phyloP scores from a whole-genome alignment of 331 rosid species.

The Saraca asoca region DNA sequence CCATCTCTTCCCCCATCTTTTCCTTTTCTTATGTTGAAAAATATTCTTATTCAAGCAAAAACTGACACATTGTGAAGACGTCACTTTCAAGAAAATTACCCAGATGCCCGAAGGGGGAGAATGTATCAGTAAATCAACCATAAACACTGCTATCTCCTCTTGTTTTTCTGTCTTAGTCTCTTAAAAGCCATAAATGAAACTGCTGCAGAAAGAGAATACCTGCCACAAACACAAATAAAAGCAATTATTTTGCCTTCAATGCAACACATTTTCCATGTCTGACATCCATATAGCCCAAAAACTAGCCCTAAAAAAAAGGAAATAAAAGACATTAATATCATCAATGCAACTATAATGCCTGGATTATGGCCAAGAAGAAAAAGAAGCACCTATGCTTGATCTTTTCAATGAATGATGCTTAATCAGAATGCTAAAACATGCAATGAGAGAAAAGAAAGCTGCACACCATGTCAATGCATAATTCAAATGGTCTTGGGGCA shows the following conservation, averaged over 20 bases:
- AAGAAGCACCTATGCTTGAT: background rate
- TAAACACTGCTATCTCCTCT: conserved; percentile 51
- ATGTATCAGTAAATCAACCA: conserved; percentile 10
- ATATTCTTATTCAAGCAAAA: too few relatives aligned
- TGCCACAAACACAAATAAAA: conserved; percentile 39
- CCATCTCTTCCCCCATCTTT: too few relatives aligned
- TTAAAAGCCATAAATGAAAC: conserved; percentile 91
- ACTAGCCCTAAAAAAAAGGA: background rate
- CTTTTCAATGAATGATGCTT: background rate
- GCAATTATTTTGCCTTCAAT: too few relatives aligned
- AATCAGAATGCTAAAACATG: background rate
- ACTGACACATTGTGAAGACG: conserved; percentile 16
- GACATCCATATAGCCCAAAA: too few relatives aligned
- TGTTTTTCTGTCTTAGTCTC: conserved; percentile 61
- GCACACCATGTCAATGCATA: conserved; percentile 87
- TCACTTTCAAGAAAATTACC: background rate
- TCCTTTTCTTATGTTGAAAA: too few relatives aligned
- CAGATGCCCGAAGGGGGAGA: conserved; percentile 1
- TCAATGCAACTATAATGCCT: background rate
- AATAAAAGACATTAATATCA: background rate
- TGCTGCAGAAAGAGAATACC: conserved; percentile 99
- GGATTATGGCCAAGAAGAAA: background rate
- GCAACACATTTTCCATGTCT: too few relatives aligned
- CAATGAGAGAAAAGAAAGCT: conserved; percentile 27
- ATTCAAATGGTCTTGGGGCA: conserved; percentile 93